A percentile compares a stretch with the other conserved stretches of the same genome.
Conservation (phyloP, 805 yeast species). For the Candida qinlingensis region DNA sequence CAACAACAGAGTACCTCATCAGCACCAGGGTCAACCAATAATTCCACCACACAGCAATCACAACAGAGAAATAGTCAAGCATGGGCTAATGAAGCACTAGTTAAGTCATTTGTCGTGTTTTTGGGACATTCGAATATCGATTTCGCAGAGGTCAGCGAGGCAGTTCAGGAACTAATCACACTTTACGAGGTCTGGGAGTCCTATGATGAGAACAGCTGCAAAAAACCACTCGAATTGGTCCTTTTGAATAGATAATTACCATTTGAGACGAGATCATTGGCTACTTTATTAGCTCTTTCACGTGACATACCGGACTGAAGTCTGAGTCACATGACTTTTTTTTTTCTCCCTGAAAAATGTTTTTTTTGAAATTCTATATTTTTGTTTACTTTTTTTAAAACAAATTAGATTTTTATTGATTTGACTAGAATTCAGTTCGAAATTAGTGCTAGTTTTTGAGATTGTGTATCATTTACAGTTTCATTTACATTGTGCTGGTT, state of each 20-base stretch:
- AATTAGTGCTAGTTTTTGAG: too few relatives aligned
- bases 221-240: conserved; percentile 19
- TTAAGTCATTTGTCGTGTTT: conserved; percentile 56
- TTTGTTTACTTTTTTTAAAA: too few relatives aligned
- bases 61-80: conserved; percentile 9
- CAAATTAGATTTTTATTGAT: too few relatives aligned
- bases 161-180: conserved; percentile 78
- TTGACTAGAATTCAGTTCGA: too few relatives aligned
- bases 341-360: background rate
- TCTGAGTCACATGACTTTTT: background rate
- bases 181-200: conserved; percentile 82
- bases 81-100: conserved; percentile 27
- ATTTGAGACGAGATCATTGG: background rate
- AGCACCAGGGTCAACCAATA: conserved; percentile 24
- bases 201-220: conserved; percentile 54
- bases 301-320: background rate
- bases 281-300: background rate
- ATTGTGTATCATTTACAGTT: background rate
- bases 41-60: background rate
- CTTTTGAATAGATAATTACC: conserved; percentile 15
- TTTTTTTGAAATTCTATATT: too few relatives aligned
- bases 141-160: conserved; percentile 69
- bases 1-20: conserved; percentile 27
- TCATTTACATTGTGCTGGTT: background rate
- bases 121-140: conserved; percentile 74